Base-by-base conservation (phyloP, 306 rosid genomes). In the Luffa aegyptiaca region DNA sequence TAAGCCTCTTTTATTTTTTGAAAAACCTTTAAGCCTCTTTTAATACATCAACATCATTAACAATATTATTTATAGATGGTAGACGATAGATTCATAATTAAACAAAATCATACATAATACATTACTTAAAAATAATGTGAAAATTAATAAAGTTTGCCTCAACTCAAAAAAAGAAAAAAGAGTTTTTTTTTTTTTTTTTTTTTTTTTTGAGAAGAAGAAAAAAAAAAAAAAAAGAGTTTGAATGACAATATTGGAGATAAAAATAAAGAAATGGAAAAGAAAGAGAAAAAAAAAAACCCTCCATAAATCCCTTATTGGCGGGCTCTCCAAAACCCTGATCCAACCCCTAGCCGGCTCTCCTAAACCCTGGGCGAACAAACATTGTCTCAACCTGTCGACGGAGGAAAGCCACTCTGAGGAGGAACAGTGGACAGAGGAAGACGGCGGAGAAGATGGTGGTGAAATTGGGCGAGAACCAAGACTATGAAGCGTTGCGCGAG, bases 401-500 rank as follows among this genome's bases (percentile, higher is more conserved):
- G 49, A 39, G 31, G 45, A 35, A 36, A 63, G 49, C 8, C 12
- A 18, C 33, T 42, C 31, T 0, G 52, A 18, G 17, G 14, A 35
- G 11, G 10, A 31, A 11, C 68, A 61, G 68, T 21, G 39, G 69
- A 64, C 21, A 17, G 33, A 70, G 49, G 56, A 70, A 59, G 73
- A 3, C 79, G 49, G 12, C 37, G 21, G 56, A 18, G 44, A 84
- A 57, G 84, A 89, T 82, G 90, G 84, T 61, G 57, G 82, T 10
- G 5, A 87, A 65, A 59, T 82, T 79, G 3, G 80, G 58, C 13
- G 78, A 20, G 62, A n/a, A 26, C 45, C 85, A 46, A 71, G 88
- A 89, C 59, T 80, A 39, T 14, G 88, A 37, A 39, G 84, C 87
- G 8, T 78, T 95, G 53, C 87, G 84, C 17, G 93, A 89, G 81